Conservation (phyloP, 106 monocot species). For the Triglochin maritima region DNA sequence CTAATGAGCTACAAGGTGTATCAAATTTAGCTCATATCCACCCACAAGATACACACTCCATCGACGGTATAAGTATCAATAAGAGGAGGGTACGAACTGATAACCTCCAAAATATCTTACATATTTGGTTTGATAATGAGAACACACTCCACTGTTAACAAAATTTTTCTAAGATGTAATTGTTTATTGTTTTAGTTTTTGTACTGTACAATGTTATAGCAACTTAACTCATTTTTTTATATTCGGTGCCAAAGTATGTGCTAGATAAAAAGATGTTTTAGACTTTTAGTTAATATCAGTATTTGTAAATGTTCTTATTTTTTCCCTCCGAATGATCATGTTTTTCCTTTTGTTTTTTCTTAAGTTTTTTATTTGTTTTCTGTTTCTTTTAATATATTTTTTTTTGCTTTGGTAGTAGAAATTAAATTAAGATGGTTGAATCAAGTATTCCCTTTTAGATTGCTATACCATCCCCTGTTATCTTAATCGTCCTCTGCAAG, state of each 20-base stretch:
- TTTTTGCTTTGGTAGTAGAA: not conserved
- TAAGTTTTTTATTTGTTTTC: not conserved
- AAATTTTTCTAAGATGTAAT: no score
- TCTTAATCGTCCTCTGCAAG: not conserved
- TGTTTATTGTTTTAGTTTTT: no score
- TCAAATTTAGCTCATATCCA: slow-evolving; percentile 8
- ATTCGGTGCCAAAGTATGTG: no score
- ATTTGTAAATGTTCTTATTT: no score
- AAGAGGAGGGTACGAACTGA: slow-evolving; percentile 44
- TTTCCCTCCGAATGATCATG: no score
- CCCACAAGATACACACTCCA: slow-evolving; percentile 7
- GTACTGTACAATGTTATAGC: no score
- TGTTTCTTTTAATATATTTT: not conserved
- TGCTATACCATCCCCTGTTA: no score
- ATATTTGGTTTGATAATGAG: no score
- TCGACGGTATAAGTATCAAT: slow-evolving; percentile 18
- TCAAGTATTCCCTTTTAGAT: slow-evolving; percentile 1
- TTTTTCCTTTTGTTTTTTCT: not conserved
- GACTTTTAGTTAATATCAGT: no score
- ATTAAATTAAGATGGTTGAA: not conserved
- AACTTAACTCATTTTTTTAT: no score
- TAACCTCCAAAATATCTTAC: not conserved
- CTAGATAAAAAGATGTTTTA: no score
- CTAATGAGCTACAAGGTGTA: slow-evolving; percentile 13
- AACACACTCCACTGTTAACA: no score